These are phyloP conservation scores for Coniochaeta sp. DNA, from an alignment of 2,329 filamentous ascomycete genomes.

Conservation along the genomic window DNA sequence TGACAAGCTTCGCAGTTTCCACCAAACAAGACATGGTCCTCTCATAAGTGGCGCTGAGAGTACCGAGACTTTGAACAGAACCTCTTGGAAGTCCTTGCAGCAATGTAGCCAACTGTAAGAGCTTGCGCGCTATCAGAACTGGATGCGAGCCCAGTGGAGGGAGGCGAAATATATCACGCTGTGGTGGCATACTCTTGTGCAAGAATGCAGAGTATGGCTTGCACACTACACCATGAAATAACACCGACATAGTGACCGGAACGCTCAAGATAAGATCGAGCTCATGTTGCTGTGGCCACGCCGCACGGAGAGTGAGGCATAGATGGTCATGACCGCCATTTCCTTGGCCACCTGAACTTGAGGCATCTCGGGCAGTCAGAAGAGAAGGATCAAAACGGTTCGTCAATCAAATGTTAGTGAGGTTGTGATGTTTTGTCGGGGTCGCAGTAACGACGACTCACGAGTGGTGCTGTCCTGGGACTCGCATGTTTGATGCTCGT, in stretches of 20 bases:
- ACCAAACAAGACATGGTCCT: constrained; percentile 17
- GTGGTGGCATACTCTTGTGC: constrained; percentile 11
- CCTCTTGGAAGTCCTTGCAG: constrained; percentile 18
- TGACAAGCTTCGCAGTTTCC: constrained; percentile 27
- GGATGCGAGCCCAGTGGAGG: constrained; percentile 23
- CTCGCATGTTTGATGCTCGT: too few species aligned
- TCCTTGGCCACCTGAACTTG: too few species aligned
- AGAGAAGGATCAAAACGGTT: too few species aligned
- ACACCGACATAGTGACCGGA: constrained; percentile 19
- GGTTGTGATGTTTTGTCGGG: too few species aligned
- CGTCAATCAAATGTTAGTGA: too few species aligned
- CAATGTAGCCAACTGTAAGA: constrained; percentile 22
- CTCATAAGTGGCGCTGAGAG: constrained; percentile 11
- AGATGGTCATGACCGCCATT: constrained; percentile 22
- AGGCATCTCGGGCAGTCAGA: too few species aligned
- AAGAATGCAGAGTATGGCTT: constrained; percentile 18
- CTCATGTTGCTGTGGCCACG: constrained; percentile 30
- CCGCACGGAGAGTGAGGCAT: constrained; percentile 9
- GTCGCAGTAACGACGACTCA: too few species aligned
- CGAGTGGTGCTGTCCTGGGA: too few species aligned
- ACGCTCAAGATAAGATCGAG: constrained; percentile 25
- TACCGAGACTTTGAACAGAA: neutral
- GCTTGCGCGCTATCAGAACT: constrained; percentile 23
- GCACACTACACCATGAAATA: constrained; percentile 29
- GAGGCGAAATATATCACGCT: constrained; percentile 22